Evolutionary conservation across 2,329 filamentous ascomycete species (phyloP).

Genomic region (Epichloe typhina): DNA sequence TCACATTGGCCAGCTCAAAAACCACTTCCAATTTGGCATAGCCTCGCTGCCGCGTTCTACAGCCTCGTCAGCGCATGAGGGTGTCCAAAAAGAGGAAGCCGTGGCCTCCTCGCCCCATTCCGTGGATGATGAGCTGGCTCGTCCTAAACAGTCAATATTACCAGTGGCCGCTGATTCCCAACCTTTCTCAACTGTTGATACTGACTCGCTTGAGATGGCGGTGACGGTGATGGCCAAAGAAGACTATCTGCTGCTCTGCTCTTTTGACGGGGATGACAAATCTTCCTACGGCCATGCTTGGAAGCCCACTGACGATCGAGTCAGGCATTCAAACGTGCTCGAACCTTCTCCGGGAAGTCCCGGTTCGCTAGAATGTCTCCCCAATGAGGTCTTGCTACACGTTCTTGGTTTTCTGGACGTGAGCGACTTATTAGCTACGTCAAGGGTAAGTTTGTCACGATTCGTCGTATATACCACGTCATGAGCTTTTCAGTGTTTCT

Average conservation of each 20-base stretch:
- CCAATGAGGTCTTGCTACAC: slow-evolving; percentile 43
- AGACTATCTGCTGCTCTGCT: not conserved
- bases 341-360: not conserved
- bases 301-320: not conserved
- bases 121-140: slow-evolving; percentile 1
- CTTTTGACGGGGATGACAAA: not conserved
- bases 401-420: slow-evolving; percentile 44
- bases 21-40: not conserved
- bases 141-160: not conserved
- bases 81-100: slow-evolving; percentile 1
- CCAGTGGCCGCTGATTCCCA: slow-evolving; percentile 1
- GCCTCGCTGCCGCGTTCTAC: not conserved
- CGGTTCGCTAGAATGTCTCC: slow-evolving; percentile 28
- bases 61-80: not conserved
- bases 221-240: not conserved
- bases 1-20: slow-evolving; percentile 1
- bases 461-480: not conserved
- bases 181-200: not conserved
- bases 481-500: not conserved
- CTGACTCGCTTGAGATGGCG: not conserved
- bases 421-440: slow-evolving; percentile 39
- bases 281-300: not conserved
- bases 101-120: not conserved
- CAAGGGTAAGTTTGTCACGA: slow-evolving; percentile 33
- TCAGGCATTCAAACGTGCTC: not conserved